Conservation (phyloP, 2,329 filamentous ascomycete genomes). For the Diaporthe humulicola region DNA sequence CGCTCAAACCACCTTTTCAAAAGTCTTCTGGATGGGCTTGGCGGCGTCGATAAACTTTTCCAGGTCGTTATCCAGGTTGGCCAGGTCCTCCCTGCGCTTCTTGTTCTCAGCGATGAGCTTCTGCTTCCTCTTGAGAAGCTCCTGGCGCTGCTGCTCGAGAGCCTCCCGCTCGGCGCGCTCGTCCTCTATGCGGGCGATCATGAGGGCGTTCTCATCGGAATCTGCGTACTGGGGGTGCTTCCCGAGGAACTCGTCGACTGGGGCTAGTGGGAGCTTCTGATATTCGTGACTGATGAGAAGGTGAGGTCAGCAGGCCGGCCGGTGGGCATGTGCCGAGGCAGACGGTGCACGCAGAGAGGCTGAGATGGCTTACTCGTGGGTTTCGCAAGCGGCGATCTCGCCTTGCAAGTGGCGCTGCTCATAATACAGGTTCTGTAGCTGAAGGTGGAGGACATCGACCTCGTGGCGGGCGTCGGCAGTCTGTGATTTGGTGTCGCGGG, state of each 20-base stretch:
- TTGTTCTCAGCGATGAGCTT: conserved; percentile 82
- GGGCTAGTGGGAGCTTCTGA: conserved; percentile 85
- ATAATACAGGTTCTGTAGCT: conserved; percentile 96
- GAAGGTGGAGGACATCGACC: conserved; percentile 90
- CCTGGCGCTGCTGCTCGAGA: conserved; percentile 86
- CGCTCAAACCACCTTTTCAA: conserved; percentile 77
- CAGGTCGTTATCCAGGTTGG: conserved; percentile 89
- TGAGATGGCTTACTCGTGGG: conserved; percentile 79
- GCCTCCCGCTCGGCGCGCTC: conserved; percentile 87
- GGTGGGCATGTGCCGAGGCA: neutral
- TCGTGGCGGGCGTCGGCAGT: conserved; percentile 91
- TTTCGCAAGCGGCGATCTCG: conserved; percentile 91
- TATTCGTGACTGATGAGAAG: conserved; percentile 81
- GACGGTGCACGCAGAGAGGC: neutral
- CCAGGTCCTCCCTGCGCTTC: conserved; percentile 92
- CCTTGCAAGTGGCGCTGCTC: conserved; percentile 92
- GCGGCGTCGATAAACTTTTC: conserved; percentile 95
- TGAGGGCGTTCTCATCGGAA: conserved; percentile 82
- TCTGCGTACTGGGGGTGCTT: conserved; percentile 81
- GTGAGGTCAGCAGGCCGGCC: neutral
- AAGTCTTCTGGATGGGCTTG: conserved; percentile 88
- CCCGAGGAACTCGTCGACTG: conserved; percentile 83
- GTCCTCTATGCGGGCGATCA: conserved; percentile 91
- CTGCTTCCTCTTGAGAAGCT: conserved; percentile 75
- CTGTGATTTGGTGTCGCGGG: conserved; percentile 86